Conservation (phyloP, 352 stramenopile species). For the Ophiocytium majus region DNA sequence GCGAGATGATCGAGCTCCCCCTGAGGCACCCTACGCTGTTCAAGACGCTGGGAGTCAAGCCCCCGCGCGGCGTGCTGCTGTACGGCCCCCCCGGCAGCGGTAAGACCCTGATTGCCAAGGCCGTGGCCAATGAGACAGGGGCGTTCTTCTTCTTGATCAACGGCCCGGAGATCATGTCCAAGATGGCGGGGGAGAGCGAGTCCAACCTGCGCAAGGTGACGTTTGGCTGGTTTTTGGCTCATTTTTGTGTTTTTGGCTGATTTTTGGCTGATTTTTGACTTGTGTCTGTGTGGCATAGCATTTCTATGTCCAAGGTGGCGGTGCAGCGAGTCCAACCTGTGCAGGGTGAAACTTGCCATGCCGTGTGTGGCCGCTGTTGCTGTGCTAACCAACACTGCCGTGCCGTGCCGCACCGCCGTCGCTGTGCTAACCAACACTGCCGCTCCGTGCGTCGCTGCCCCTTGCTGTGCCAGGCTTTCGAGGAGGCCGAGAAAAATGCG, state of each 20-base stretch:
- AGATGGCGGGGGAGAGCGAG: constrained; percentile 89
- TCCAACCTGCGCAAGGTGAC: constrained; percentile 69
- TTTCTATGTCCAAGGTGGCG: too few relatives aligned
- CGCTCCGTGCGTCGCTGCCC: background rate
- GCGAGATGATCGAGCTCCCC: constrained; percentile 98
- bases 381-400: too few relatives aligned
- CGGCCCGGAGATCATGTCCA: constrained; percentile 99
- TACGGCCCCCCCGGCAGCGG: constrained; percentile 96
- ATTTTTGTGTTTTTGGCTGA: too few relatives aligned
- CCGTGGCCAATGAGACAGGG: constrained; percentile 97
- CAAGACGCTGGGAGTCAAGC: constrained; percentile 98
- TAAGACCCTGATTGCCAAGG: constrained; percentile 98
- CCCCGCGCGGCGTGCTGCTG: constrained; percentile 96
- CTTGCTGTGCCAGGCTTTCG: constrained; percentile 34
- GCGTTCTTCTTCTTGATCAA: constrained; percentile 99
- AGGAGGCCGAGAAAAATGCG: constrained; percentile 93
- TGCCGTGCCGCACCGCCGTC: too few relatives aligned
- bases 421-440: too few relatives aligned
- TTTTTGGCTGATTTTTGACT: too few relatives aligned
- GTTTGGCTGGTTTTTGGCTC: too few relatives aligned
- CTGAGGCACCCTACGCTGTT: constrained; percentile 95
- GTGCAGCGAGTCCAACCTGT: too few relatives aligned
- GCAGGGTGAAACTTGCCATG: too few relatives aligned
- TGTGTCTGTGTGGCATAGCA: too few relatives aligned
- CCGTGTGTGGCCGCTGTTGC: too few relatives aligned